These are phyloP conservation scores for Sugiyamaella floridensis DNA, from an alignment of 805 yeast species.

Conservation along the genomic window DNA sequence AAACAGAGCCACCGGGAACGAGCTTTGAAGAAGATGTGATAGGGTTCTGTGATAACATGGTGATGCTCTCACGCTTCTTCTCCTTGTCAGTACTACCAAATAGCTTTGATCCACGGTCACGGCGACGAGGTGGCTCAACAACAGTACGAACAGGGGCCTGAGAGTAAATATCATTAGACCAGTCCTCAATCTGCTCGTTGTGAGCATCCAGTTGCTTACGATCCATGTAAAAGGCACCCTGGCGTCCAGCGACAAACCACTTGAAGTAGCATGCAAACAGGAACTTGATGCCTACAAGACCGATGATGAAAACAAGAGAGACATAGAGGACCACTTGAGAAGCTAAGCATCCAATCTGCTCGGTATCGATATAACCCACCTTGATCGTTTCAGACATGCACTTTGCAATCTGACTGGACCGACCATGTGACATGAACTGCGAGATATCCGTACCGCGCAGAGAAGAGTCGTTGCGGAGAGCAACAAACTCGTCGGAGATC, in stretches of 20 bases:
- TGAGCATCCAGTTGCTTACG: constrained; percentile 54
- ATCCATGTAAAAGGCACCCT: constrained; percentile 67
- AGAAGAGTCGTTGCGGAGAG: constrained; percentile 45
- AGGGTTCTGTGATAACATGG: constrained; percentile 31
- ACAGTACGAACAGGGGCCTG: constrained; percentile 32
- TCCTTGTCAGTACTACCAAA: constrained; percentile 2
- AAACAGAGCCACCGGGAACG: constrained; percentile 29
- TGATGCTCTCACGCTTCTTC: constrained; percentile 22
- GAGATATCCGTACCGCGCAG: constrained; percentile 80
- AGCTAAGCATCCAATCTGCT: constrained; percentile 89
- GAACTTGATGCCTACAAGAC: constrained; percentile 73
- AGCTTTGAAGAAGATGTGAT: constrained; percentile 26
- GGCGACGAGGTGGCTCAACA: constrained; percentile 36
- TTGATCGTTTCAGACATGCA: constrained; percentile 80
- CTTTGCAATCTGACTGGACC: constrained; percentile 64
- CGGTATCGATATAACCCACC: constrained; percentile 84
- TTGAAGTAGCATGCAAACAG: constrained; percentile 81
- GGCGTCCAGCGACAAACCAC: constrained; percentile 71
- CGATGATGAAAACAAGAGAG: constrained; percentile 76
- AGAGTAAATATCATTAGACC: constrained; percentile 63
- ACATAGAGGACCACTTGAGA: constrained; percentile 73
- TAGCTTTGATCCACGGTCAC: constrained; percentile 8
- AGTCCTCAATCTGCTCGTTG: constrained; percentile 65
- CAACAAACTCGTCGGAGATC: constrained; percentile 67
- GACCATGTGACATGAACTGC: constrained; percentile 55